A percentile compares a stretch with the other conserved stretches of the same genome.
Conservation (phyloP, 2,329 filamentous ascomycete species). For the Drechmeria coniospora region DNA sequence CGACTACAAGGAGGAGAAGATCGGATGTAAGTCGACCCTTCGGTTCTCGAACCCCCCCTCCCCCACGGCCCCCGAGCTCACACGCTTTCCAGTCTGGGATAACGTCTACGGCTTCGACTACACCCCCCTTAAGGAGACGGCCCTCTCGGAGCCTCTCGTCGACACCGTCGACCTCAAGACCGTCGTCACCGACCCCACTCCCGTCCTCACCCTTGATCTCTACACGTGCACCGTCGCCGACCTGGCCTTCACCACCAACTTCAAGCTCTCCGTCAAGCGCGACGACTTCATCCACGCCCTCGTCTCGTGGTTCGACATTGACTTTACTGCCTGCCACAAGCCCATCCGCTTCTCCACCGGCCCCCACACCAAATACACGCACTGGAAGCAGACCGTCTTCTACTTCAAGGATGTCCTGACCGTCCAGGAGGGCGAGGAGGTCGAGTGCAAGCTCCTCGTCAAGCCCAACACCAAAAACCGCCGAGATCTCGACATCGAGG, state of each 20-base stretch:
- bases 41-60: too few species aligned
- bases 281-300: slow-evolving; percentile 94
- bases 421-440: slow-evolving; percentile 70
- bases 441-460: slow-evolving; percentile 61
- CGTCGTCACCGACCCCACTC: slow-evolving; percentile 78
- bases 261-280: slow-evolving; percentile 60
- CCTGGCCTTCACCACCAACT: slow-evolving; percentile 68
- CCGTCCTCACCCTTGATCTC: slow-evolving; percentile 77
- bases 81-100: slow-evolving; percentile 74
- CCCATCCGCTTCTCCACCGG: slow-evolving; percentile 92
- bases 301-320: slow-evolving; percentile 98
- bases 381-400: slow-evolving; percentile 99
- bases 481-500: slow-evolving; percentile 81
- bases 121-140: slow-evolving; percentile 80
- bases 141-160: slow-evolving; percentile 87
- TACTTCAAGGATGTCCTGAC: slow-evolving; percentile 90
- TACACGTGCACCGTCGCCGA: slow-evolving; percentile 79
- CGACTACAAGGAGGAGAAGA: slow-evolving; percentile 99
- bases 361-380: slow-evolving; percentile 96
- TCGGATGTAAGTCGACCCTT: slow-evolving; percentile 62
- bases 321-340: slow-evolving; percentile 97
- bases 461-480: slow-evolving; percentile 88
- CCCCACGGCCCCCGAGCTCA: not conserved
- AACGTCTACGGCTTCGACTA: slow-evolving; percentile 99
- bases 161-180: slow-evolving; percentile 97